Percentiles rank a stretch among this genome's conserved stretches.
These are phyloP conservation scores for Adenanthera pavonina DNA, from an alignment of 306 rosid genomes.

Conservation along the genomic window DNA sequence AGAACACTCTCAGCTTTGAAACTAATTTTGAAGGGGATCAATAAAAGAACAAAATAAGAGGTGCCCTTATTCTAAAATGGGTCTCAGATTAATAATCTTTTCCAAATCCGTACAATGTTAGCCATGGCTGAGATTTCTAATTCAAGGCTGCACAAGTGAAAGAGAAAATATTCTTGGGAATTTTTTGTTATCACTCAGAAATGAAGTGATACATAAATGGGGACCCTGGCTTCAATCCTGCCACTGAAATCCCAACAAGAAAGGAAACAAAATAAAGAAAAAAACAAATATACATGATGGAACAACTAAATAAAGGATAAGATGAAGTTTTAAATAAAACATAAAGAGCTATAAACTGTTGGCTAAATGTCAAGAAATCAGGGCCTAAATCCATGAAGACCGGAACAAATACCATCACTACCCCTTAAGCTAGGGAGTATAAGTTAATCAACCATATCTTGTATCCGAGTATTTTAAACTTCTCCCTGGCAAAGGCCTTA, in stretches of 20 bases:
- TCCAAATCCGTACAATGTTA: background rate
- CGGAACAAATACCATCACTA: too few species aligned
- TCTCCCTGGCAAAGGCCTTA: too few species aligned
- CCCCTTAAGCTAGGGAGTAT: too few species aligned
- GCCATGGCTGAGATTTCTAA: slow-evolving; percentile 6
- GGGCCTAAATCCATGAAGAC: background rate
- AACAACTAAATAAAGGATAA: background rate
- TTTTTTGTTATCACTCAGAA: too few species aligned
- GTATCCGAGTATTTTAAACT: too few species aligned
- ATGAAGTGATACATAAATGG: too few species aligned
- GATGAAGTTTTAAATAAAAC: background rate
- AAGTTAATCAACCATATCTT: too few species aligned
- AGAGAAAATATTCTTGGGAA: too few species aligned
- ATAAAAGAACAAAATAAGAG: background rate
- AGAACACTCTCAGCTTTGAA: slow-evolving; percentile 26
- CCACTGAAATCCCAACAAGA: too few species aligned
- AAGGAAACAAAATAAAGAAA: too few species aligned
- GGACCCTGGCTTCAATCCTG: too few species aligned
- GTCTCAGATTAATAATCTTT: background rate
- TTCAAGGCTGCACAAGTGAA: background rate
- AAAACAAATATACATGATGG: too few species aligned
- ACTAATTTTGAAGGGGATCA: background rate
- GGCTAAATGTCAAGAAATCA: background rate
- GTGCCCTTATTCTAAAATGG: background rate
- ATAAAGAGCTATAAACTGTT: background rate